Percentiles rank a stretch among this genome's conserved stretches.
Conservation (phyloP, 2,329 filamentous ascomycete species). For the Sporothrix mexicana region DNA sequence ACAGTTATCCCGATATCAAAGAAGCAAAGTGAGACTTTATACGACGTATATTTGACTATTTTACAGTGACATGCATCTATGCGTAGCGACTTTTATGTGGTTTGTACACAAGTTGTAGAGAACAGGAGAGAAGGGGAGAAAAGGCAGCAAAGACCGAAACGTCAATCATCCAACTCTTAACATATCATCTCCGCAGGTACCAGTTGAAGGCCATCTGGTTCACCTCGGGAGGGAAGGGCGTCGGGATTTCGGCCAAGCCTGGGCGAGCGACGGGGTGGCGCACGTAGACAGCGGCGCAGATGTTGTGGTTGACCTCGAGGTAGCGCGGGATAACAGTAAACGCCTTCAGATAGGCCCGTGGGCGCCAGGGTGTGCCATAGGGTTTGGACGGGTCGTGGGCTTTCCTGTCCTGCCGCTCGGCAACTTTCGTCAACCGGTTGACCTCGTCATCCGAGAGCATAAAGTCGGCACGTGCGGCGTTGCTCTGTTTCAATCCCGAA, state of each 20-base stretch:
- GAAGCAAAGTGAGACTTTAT: neutral
- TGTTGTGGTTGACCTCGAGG: conserved; percentile 96
- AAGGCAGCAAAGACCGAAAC: no score
- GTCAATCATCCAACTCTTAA: no score
- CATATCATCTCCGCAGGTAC: conserved; percentile 73
- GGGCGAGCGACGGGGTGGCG: conserved; percentile 89
- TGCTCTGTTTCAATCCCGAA: no score
- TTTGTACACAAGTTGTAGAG: conserved; percentile 24
- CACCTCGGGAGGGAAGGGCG: conserved; percentile 74
- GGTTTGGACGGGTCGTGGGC: conserved; percentile 77
- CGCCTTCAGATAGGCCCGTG: conserved; percentile 82
- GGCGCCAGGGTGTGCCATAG: conserved; percentile 89
- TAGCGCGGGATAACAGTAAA: conserved; percentile 96
- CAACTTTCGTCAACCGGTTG: no score
- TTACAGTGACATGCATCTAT: conserved; percentile 28
- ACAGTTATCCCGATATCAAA: no score
- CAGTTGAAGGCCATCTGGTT: conserved; percentile 88
- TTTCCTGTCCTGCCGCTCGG: conserved; percentile 54
- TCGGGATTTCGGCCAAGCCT: conserved; percentile 81
- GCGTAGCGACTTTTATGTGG: conserved; percentile 29
- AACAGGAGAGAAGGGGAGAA: neutral
- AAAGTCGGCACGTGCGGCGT: neutral
- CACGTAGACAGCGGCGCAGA: conserved; percentile 94
- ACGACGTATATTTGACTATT: conserved; percentile 1
- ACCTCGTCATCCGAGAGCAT: neutral